Percentiles rank a stretch among this genome's conserved stretches.
Evolutionary conservation across 2,329 filamentous ascomycete genomes (phyloP).

Genomic region (Paecilomyces variotii): DNA sequence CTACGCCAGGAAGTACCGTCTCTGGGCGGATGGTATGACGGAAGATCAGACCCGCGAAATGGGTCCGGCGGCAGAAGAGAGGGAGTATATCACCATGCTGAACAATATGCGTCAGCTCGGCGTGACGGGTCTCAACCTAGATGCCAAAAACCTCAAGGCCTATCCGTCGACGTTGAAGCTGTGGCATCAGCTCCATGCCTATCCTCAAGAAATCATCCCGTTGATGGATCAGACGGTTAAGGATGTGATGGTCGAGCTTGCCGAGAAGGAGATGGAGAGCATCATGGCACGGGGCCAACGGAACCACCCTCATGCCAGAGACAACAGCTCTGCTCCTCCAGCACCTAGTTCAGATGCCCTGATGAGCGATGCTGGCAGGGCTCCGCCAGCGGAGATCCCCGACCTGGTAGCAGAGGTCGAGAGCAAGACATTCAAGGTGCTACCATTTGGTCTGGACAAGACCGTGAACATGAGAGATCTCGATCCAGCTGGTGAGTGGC

Average conservation of each 20-base stretch:
- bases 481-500: slow-evolving; percentile 62
- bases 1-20: slow-evolving; percentile 86
- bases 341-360: slow-evolving; percentile 68
- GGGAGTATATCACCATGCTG: slow-evolving; percentile 76
- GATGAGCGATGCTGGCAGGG: slow-evolving; percentile 37
- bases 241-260: slow-evolving; percentile 85
- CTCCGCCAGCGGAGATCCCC: slow-evolving; percentile 44
- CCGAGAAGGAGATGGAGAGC: slow-evolving; percentile 67
- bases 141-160: slow-evolving; percentile 79
- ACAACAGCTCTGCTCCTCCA: slow-evolving; percentile 64
- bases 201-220: slow-evolving; percentile 92
- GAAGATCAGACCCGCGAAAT: slow-evolving; percentile 64
- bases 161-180: slow-evolving; percentile 90
- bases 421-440: slow-evolving; percentile 70
- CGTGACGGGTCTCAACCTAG: slow-evolving; percentile 74
- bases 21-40: slow-evolving; percentile 79
- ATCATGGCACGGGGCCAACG: slow-evolving; percentile 50
- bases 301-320: slow-evolving; percentile 41
- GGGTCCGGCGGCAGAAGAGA: slow-evolving; percentile 62
- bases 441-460: slow-evolving; percentile 80
- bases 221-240: slow-evolving; percentile 94
- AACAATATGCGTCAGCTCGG: slow-evolving; percentile 87
- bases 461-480: slow-evolving; percentile 88
- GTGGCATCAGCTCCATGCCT: slow-evolving; percentile 90
- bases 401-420: slow-evolving; percentile 72